Conservation (phyloP, 345 rosid genomes). For the Carallia brachiata region DNA sequence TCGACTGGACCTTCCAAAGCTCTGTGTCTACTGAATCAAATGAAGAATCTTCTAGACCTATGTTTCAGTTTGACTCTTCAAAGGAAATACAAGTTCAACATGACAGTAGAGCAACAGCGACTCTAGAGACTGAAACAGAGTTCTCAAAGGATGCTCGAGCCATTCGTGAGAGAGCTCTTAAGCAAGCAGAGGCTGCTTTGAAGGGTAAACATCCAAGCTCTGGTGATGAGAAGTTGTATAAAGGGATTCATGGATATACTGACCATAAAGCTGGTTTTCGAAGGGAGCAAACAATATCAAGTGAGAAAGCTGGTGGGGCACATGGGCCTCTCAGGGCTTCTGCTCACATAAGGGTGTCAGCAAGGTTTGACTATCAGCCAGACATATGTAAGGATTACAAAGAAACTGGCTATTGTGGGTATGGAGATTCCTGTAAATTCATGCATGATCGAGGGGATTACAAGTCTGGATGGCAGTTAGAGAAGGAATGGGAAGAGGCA, state of each 20-base stretch:
- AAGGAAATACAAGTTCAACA: constrained; percentile 84
- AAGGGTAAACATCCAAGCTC: constrained; percentile 51
- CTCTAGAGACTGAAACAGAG: constrained; percentile 85
- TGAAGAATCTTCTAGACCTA: constrained; percentile 30
- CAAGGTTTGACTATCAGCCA: constrained; percentile 91
- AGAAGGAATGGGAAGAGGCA: constrained; percentile 90
- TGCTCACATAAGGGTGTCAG: constrained; percentile 85
- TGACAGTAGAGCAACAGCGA: constrained; percentile 79
- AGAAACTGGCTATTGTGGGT: constrained; percentile 92
- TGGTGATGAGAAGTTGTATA: constrained; percentile 64
- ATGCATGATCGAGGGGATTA: constrained; percentile 95
- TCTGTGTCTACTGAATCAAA: constrained; percentile 23
- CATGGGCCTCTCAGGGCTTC: constrained; percentile 95
- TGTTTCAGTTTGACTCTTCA: constrained; percentile 78
- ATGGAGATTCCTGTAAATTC: constrained; percentile 86
- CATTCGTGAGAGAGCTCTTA: constrained; percentile 76
- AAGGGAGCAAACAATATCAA: constrained; percentile 79
- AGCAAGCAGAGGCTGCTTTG: constrained; percentile 59
- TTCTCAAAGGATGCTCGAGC: constrained; percentile 76
- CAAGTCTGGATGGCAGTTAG: constrained; percentile 89
- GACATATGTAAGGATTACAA: constrained; percentile 92
- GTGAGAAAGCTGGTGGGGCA: constrained; percentile 91
- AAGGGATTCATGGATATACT: constrained; percentile 74
- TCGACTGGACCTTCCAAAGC: constrained; percentile 61
- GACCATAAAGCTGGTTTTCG: constrained; percentile 92